Evolutionary conservation across 345 rosid genomes (phyloP).

Genomic region (Corymbia maculata): DNA sequence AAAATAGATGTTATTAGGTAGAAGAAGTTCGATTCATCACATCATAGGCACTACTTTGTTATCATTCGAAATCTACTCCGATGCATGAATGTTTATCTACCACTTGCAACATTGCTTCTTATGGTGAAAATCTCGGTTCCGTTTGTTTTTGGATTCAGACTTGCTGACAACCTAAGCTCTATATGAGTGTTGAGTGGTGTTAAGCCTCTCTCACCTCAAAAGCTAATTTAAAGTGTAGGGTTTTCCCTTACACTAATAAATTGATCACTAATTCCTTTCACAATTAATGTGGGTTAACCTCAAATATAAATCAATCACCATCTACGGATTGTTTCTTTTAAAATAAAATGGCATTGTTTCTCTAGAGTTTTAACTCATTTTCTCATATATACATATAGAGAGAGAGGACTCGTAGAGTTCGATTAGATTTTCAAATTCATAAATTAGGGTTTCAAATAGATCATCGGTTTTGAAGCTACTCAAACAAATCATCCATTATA

Average conservation of each 20-base stretch:
- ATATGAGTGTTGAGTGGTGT: no score
- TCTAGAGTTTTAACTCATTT: no score
- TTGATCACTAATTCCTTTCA: no score
- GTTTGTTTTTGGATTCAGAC: background rate
- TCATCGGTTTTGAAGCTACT: no score
- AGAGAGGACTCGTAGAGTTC: background rate
- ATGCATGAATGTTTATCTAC: background rate
- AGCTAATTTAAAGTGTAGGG: no score
- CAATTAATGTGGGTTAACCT: no score
- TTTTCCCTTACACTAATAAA: no score
- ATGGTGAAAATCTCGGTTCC: background rate
- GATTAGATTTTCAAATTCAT: background rate
- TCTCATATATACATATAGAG: background rate
- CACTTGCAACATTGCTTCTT: accelerated
- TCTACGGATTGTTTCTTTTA: no score
- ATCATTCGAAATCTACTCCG: background rate
- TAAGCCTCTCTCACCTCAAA: no score
- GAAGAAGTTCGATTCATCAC: background rate
- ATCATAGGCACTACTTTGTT: background rate
- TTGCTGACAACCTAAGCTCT: no score
- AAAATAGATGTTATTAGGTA: accelerated
- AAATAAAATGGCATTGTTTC: background rate
- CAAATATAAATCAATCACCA: no score
- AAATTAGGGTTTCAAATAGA: background rate
- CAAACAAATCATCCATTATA: background rate